Evolutionary conservation across 73 alveolate genomes (phyloP).

Genomic region (Paramecium sonneborni): DNA sequence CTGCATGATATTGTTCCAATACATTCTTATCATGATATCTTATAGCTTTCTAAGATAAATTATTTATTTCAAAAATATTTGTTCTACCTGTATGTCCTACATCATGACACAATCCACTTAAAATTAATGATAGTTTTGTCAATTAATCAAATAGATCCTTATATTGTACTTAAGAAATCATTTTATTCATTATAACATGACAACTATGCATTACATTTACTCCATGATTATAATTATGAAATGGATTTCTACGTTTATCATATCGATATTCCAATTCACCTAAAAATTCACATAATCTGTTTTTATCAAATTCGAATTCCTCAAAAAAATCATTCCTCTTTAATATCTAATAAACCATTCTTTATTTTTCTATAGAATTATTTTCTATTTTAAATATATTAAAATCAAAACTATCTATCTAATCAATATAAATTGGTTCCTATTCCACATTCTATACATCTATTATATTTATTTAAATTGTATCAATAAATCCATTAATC

Average conservation of each 20-base stretch:
- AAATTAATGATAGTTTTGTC: neutral
- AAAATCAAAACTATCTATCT: neutral
- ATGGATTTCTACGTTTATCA: constrained; percentile 66
- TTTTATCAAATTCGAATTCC: neutral
- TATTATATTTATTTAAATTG: neutral
- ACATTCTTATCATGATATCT: constrained; percentile 84
- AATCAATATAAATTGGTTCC: neutral
- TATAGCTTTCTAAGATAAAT: constrained; percentile 75
- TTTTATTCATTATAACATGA: constrained; percentile 18
- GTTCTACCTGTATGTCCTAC: constrained; percentile 88
- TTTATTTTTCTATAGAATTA: constrained; percentile 9
- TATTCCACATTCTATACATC: neutral
- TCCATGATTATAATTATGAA: constrained; percentile 69
- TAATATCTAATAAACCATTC: constrained; percentile 15
- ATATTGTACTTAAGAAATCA: neutral
- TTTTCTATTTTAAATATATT: neutral
- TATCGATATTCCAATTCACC: constrained; percentile 29
- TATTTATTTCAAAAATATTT: constrained; percentile 73
- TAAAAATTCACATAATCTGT: constrained; percentile 39
- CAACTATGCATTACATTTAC: constrained; percentile 68
- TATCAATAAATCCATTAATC: neutral
- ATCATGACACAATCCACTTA: constrained; percentile 79
- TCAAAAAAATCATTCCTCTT: constrained; percentile 19
- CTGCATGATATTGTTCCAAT: constrained; percentile 86
- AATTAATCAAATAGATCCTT: neutral